These are phyloP conservation scores for Choiromyces venosus DNA, from an alignment of 495 filamentous ascomycete genomes.

Conservation along the genomic window DNA sequence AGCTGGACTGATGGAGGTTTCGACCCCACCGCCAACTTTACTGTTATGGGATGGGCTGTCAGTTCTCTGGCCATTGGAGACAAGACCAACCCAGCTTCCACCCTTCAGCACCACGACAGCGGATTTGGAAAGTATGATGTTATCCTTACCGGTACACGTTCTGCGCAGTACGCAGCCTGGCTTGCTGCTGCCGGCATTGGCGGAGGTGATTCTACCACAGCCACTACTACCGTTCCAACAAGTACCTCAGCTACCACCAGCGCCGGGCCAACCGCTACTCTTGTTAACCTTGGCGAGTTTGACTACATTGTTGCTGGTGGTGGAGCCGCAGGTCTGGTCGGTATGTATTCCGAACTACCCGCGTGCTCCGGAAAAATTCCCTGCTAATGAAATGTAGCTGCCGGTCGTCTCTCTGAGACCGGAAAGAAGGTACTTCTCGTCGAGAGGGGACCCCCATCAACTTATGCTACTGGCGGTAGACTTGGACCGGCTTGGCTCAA, in stretches of 20 bases:
- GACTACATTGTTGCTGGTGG: constrained; percentile 66
- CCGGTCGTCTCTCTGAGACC: constrained; percentile 58
- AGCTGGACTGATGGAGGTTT: constrained; percentile 53
- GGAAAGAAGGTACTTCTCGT: constrained; percentile 62
- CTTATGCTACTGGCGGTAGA: constrained; percentile 55
- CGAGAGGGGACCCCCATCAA: constrained; percentile 60
- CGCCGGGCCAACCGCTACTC: constrained; percentile 47
- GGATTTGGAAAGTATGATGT: constrained; percentile 49
- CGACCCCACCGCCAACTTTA: constrained; percentile 46
- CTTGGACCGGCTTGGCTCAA: constrained; percentile 56
- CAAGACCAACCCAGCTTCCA: constrained; percentile 42
- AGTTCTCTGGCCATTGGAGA: constrained; percentile 33
- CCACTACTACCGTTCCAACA: constrained; percentile 24
- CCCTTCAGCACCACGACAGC: constrained; percentile 47
- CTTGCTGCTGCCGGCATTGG: constrained; percentile 45
- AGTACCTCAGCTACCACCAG: constrained; percentile 31
- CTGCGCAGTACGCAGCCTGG: constrained; percentile 51
- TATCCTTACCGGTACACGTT: constrained; percentile 45
- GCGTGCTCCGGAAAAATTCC: not conserved
- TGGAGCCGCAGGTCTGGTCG: constrained; percentile 60
- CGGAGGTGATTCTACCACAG: constrained; percentile 41
- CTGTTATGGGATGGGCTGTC: constrained; percentile 48
- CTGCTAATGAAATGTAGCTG: constrained; percentile 43
- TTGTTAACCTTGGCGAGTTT: constrained; percentile 49
- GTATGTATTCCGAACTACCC: constrained; percentile 6